Conservation (phyloP, 1,139 yeast species). For the Wickerhamomyces sp. region DNA sequence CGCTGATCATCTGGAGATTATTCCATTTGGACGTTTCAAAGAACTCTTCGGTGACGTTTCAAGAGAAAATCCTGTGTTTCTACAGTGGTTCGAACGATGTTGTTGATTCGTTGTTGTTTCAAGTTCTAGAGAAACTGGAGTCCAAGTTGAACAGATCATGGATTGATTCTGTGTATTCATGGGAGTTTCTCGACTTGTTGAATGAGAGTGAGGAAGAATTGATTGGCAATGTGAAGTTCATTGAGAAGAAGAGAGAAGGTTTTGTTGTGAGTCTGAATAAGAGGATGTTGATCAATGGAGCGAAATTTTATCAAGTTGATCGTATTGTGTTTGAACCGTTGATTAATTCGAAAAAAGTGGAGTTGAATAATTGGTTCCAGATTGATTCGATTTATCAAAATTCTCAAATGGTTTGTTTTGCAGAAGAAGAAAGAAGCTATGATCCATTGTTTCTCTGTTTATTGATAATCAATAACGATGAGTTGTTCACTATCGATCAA, state of each 20-base stretch:
- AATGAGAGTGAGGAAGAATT: constrained; percentile 38
- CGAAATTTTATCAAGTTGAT: constrained; percentile 31
- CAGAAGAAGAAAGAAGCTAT: no score
- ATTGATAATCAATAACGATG: constrained; percentile 55
- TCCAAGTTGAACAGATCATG: constrained; percentile 44
- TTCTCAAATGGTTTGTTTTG: constrained; percentile 25
- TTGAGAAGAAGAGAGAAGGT: constrained; percentile 43
- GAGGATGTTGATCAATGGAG: constrained; percentile 44
- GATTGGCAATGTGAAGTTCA: constrained; percentile 39
- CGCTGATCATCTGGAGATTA: constrained; percentile 40
- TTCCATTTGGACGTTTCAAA: constrained; percentile 41
- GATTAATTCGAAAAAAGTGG: constrained; percentile 3
- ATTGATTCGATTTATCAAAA: constrained; percentile 11
- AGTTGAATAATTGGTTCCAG: constrained; percentile 18
- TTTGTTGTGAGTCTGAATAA: constrained; percentile 53
- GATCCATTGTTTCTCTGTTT: constrained; percentile 60
- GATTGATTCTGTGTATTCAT: constrained; percentile 52
- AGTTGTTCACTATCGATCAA: constrained; percentile 36
- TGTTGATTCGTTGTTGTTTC: constrained; percentile 58
- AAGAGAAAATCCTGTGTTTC: constrained; percentile 42
- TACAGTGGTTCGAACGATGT: constrained; percentile 60
- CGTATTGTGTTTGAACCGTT: constrained; percentile 20
- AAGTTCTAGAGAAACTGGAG: constrained; percentile 54
- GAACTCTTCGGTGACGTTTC: constrained; percentile 42
- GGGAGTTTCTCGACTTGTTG: constrained; percentile 56